Evolutionary conservation across 164 flowering plant genomes (phyloP), one percentile per base, ranked within the genome.

Genomic region (Macadamia integrifolia): DNA sequence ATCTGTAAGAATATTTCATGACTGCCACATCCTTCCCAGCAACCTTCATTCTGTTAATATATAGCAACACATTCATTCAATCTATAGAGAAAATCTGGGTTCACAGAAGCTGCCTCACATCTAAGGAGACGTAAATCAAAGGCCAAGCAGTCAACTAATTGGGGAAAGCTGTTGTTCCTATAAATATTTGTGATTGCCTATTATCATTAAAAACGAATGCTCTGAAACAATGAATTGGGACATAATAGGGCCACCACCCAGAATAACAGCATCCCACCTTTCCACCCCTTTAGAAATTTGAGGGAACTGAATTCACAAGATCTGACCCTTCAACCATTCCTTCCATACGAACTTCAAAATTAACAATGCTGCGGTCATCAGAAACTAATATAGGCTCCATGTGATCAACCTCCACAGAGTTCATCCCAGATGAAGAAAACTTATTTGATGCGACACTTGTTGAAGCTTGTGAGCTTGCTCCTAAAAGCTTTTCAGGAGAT

Each of bases 251-350:
- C 1, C 50, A 46, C 50, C 12, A 46, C 13, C 50, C 50, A 46
- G 6, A 1, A 4, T 11, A 46, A 46, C 50, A 46, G 50, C 50
- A 46, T 8, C 50, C 50, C 50, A 46, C 12, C 48, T 46, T 46
- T 46, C 50, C 50, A 46, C 9, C 13, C 2, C 57, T 4, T 1
- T 53, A 53, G 14, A 53, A 53, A 53, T 46, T 23, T 46, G 9
- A 53, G 57, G 40, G 15, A 6, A 14, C 2, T 60, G 18, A 32
- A 50, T 62, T 73, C 69, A 65, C 9, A 66, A 73, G 72, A 40
- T 77, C 77, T 10, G 80, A 61, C 6, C 74, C 79, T 48, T 74
- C 79, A 68, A 77, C 79, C 35, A 77, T 60, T n/a, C 80, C 76
- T 62, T 71, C 61, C 6, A 72, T 28, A 30, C 70, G 74, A 30